A percentile compares a stretch with the other conserved stretches of the same genome.
Evolutionary conservation across 352 stramenopile species (phyloP).

Genomic region (Phytophthora ramorum): DNA sequence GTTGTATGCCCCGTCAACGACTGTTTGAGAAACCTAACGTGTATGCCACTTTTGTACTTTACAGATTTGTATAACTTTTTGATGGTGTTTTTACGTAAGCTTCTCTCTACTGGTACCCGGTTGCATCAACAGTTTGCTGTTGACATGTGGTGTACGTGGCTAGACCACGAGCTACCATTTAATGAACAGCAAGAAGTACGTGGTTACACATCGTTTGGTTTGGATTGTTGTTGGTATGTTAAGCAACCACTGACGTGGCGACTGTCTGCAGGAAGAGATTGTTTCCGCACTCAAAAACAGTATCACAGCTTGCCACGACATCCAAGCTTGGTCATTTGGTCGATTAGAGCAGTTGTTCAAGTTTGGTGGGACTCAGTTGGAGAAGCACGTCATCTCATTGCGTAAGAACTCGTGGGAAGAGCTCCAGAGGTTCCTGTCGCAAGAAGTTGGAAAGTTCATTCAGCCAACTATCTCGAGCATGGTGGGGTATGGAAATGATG

Average conservation of each 20-base stretch:
- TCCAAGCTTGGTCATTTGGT: constrained; percentile 52
- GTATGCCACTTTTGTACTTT: constrained; percentile 3
- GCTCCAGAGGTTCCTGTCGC: constrained; percentile 44
- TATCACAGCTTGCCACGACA: constrained; percentile 42
- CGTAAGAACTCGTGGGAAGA: constrained; percentile 53
- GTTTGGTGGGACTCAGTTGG: background rate
- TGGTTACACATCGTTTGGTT: background rate
- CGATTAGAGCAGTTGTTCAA: constrained; percentile 52
- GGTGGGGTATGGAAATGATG: constrained; percentile 12
- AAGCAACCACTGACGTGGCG: background rate
- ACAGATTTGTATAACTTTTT: constrained; percentile 81
- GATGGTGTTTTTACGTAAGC: constrained; percentile 86
- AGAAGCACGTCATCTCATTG: constrained; percentile 22
- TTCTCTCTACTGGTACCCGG: constrained; percentile 58
- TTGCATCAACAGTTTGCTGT: constrained; percentile 66
- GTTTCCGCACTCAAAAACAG: constrained; percentile 61
- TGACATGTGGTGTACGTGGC: constrained; percentile 75
- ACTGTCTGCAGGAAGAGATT: constrained; percentile 56
- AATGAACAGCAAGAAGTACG: constrained; percentile 73
- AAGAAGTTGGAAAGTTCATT: constrained; percentile 54
- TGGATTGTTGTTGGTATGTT: background rate
- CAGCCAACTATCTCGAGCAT: constrained; percentile 21
- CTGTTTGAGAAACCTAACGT: constrained; percentile 4
- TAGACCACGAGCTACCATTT: constrained; percentile 50
- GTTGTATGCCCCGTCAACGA: background rate